These are phyloP conservation scores for Berberis thunbergii DNA, from an alignment of 164 flowering plant species.

Conservation along the genomic window DNA sequence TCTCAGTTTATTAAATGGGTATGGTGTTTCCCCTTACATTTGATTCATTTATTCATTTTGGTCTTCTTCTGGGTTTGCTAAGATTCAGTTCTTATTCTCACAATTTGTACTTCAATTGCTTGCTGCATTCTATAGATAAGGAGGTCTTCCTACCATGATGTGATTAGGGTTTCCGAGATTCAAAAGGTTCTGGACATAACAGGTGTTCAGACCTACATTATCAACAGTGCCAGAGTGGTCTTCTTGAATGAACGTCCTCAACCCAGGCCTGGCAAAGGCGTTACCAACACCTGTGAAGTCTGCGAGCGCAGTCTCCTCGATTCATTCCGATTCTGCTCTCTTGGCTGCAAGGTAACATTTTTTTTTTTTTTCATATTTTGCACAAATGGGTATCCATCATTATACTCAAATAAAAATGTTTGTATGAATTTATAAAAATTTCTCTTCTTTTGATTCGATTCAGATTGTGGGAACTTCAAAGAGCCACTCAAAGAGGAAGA, in stretches of 20 bases:
- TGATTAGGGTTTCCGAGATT: constrained; percentile 84
- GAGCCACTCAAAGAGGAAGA: constrained; percentile 36
- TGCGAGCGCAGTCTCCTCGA: constrained; percentile 88
- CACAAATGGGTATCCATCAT: not conserved
- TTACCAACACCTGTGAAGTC: constrained; percentile 80
- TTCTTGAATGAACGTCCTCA: constrained; percentile 90
- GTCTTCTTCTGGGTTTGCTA: not conserved
- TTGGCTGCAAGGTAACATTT: constrained; percentile 84
- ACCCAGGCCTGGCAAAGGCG: constrained; percentile 93
- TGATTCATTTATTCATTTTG: not conserved
- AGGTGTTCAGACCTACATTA: constrained; percentile 85
- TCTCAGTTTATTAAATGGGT: too few relatives aligned
- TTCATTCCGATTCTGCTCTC: constrained; percentile 87
- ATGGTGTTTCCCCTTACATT: too few relatives aligned
- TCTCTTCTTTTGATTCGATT: not conserved
- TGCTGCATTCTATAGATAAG: constrained; percentile 51
- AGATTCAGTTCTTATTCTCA: too few relatives aligned
- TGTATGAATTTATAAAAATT: too few relatives aligned
- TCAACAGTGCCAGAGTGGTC: constrained; percentile 87
- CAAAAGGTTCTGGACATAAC: constrained; percentile 79
- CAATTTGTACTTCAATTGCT: not conserved
- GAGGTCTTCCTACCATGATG: constrained; percentile 95
- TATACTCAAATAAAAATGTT: too few relatives aligned
- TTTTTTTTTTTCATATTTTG: not conserved
- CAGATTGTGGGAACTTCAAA: constrained; percentile 78